These are phyloP conservation scores for Xenoacremonium recifei DNA, from an alignment of 2,329 filamentous ascomycete genomes.

Conservation along the genomic window DNA sequence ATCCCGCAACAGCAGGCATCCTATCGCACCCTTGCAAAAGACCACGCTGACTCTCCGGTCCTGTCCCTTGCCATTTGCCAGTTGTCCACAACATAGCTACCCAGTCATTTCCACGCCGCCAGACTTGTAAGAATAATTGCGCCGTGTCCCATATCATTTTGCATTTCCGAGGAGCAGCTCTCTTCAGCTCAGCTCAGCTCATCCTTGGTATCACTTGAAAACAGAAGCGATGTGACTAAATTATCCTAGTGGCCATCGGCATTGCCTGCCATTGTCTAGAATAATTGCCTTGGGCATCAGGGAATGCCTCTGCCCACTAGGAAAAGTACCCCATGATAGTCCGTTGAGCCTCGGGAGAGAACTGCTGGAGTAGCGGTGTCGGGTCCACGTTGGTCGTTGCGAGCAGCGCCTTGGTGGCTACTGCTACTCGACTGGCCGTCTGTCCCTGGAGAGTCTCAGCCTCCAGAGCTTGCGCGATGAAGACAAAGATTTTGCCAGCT, in stretches of 20 bases:
- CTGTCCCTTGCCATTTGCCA: no score
- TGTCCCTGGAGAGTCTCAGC: slow-evolving; percentile 86
- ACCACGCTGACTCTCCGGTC: no score
- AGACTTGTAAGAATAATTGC: no score
- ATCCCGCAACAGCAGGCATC: no score
- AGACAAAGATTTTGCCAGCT: slow-evolving; percentile 78
- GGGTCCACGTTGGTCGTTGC: slow-evolving; percentile 72
- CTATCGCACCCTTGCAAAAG: no score
- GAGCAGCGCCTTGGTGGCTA: slow-evolving; percentile 75
- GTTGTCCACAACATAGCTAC: no score
- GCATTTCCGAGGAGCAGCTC: slow-evolving; percentile 6
- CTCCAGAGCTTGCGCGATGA: slow-evolving; percentile 85
- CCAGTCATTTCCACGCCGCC: no score
- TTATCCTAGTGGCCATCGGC: slow-evolving; percentile 10
- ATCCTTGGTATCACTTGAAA: slow-evolving; percentile 24
- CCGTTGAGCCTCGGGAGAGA: slow-evolving; percentile 78
- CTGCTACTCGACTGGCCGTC: slow-evolving; percentile 73
- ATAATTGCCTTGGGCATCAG: no score
- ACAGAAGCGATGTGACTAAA: slow-evolving; percentile 17
- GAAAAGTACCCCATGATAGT: slow-evolving; percentile 77
- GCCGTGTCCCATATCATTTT: no score
- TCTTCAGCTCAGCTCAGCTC: no score
- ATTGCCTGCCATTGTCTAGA: neutral
- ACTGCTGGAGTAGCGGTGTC: slow-evolving; percentile 69
- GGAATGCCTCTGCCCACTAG: slow-evolving; percentile 36